These are phyloP conservation scores for Aspergillus ibericus DNA, from an alignment of 2,329 filamentous ascomycete species.

Conservation along the genomic window DNA sequence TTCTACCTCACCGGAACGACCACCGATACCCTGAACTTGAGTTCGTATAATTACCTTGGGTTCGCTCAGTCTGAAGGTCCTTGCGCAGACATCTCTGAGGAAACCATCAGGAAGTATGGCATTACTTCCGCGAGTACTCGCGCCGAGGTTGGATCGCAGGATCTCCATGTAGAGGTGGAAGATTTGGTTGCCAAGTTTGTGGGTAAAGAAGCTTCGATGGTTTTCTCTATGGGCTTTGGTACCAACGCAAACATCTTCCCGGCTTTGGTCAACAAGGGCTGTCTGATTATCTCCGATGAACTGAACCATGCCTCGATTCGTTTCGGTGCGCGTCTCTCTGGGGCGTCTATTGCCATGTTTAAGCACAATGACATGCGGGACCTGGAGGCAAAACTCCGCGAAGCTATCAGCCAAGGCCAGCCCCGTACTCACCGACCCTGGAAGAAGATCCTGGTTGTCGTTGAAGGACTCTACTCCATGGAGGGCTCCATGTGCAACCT, in stretches of 20 bases:
- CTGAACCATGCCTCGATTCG: constrained; percentile 97
- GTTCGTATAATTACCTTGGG: constrained; percentile 98
- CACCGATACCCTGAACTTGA: constrained; percentile 96
- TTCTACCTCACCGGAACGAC: constrained; percentile 87
- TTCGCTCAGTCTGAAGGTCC: constrained; percentile 97
- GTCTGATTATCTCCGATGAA: constrained; percentile 92
- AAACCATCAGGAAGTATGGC: constrained; percentile 79
- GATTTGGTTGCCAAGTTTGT: constrained; percentile 86
- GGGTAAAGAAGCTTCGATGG: constrained; percentile 90
- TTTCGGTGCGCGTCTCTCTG: constrained; percentile 88
- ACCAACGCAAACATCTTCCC: constrained; percentile 94
- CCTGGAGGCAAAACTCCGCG: constrained; percentile 80
- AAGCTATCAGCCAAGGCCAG: constrained; percentile 93
- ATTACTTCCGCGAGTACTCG: constrained; percentile 80
- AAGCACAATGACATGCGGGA: constrained; percentile 95
- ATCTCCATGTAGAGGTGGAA: constrained; percentile 87
- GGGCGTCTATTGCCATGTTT: constrained; percentile 93
- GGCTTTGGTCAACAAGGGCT: constrained; percentile 87
- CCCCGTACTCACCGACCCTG: constrained; percentile 97
- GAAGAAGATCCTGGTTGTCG: constrained; percentile 97
- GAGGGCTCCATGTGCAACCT: constrained; percentile 98
- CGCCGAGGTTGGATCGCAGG: constrained; percentile 80
- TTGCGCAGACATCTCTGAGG: constrained; percentile 90
- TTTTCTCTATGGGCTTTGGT: constrained; percentile 98
- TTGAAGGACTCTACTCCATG: constrained; percentile 98